phyloP scores from a whole-genome alignment of 768 basidiomycete genomes.

The Pleurotus citrinopileatus region DNA sequence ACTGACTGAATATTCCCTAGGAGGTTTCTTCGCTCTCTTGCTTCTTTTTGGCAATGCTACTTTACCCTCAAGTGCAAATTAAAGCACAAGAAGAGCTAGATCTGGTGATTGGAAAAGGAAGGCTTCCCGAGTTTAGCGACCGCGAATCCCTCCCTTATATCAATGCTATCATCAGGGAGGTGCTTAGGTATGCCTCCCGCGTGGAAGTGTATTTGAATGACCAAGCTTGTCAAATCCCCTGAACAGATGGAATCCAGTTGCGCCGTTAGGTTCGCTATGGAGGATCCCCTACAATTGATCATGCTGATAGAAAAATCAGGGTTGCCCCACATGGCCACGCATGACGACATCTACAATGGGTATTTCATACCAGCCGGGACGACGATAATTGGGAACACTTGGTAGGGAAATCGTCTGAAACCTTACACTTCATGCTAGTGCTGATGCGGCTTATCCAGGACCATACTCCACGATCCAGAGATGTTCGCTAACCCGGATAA shows the following conservation, averaged over 20 bases:
- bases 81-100: slow-evolving; percentile 33
- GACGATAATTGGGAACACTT: slow-evolving; percentile 27
- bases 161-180: slow-evolving; percentile 26
- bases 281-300: not conserved
- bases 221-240: not conserved
- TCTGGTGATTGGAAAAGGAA: slow-evolving; percentile 21
- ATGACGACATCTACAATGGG: slow-evolving; percentile 31
- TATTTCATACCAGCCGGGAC: slow-evolving; percentile 30
- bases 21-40: slow-evolving; percentile 19
- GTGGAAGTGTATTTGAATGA: no score
- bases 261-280: slow-evolving; percentile 17
- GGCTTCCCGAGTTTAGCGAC: slow-evolving; percentile 29
- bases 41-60: slow-evolving; percentile 23
- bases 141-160: slow-evolving; percentile 25
- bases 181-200: slow-evolving; percentile 17
- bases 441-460: slow-evolving; percentile 16
- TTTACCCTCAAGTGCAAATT: slow-evolving; percentile 23
- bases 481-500: slow-evolving; percentile 27
- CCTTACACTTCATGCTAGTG: not conserved
- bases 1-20: slow-evolving; percentile 12
- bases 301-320: slow-evolving; percentile 11
- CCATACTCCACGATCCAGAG: slow-evolving; percentile 31
- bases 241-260: slow-evolving; percentile 12
- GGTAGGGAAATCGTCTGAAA: slow-evolving; percentile 15
- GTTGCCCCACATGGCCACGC: slow-evolving; percentile 21